phyloP scores from a whole-genome alignment of 2,329 filamentous ascomycete species.

The Epichloe uncinata region DNA sequence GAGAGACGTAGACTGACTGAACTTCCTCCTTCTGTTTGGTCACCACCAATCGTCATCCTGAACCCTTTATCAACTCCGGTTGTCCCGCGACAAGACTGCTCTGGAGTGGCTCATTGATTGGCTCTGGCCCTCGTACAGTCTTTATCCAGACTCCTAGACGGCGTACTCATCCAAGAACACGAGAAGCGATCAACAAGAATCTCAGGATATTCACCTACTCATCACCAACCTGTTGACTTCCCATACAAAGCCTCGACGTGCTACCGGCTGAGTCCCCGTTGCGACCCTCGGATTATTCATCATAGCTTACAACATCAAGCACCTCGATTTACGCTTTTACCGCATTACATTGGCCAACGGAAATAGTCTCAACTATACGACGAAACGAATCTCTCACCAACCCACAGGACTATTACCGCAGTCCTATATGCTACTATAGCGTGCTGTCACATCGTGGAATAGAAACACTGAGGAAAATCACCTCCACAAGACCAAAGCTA shows the following conservation, averaged over 20 bases:
- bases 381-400: not conserved
- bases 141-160: not conserved
- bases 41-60: not conserved
- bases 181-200: not conserved
- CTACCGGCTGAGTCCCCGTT: not conserved
- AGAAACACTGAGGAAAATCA: not conserved
- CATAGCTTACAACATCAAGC: not conserved
- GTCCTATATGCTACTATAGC: not conserved
- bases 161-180: not conserved
- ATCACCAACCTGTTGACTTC: not conserved
- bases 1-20: slow-evolving; percentile 3
- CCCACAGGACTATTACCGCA: not conserved
- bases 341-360: not conserved
- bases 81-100: not conserved
- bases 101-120: not conserved
- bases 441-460: not conserved
- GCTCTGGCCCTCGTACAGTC: not conserved
- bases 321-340: not conserved
- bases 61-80: not conserved
- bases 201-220: not conserved
- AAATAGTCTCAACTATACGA: not conserved
- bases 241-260: not conserved
- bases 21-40: not conserved
- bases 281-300: not conserved
- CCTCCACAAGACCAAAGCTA: not conserved